These are phyloP conservation scores for Tulasnella sp. DNA, from an alignment of 768 basidiomycete species.

Conservation along the genomic window DNA sequence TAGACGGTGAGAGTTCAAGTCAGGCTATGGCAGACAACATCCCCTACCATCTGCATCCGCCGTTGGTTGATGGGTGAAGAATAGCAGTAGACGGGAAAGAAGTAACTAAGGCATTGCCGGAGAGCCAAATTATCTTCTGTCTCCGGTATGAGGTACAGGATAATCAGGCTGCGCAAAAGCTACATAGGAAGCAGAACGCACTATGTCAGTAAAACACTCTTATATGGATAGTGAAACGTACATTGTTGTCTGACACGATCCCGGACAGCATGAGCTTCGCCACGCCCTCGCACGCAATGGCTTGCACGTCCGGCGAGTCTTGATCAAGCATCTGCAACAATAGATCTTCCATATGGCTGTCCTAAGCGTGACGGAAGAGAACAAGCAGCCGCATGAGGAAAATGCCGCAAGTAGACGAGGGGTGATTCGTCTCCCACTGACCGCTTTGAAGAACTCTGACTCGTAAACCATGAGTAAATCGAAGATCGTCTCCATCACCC, in stretches of 20 bases:
- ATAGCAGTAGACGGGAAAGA: constrained; percentile 78
- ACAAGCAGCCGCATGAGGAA: constrained; percentile 8
- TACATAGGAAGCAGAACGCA: too few species aligned
- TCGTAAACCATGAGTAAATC: constrained; percentile 83
- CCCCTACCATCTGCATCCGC: constrained; percentile 53
- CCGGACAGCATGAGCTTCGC: constrained; percentile 78
- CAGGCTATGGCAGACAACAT: constrained; percentile 22
- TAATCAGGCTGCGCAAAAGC: constrained; percentile 40
- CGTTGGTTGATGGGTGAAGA: constrained; percentile 65
- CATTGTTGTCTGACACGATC: constrained; percentile 60
- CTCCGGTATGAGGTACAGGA: constrained; percentile 66
- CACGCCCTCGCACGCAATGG: constrained; percentile 63
- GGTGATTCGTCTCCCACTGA: constrained; percentile 27
- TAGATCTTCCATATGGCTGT: constrained; percentile 55
- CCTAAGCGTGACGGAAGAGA: constrained; percentile 26
- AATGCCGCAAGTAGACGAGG: constrained; percentile 17
- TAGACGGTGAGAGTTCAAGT: constrained; percentile 20
- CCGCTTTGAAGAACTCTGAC: constrained; percentile 38
- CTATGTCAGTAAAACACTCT: not conserved
- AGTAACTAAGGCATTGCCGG: constrained; percentile 75
- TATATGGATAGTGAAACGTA: constrained; percentile 27
- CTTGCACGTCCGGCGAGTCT: constrained; percentile 50
- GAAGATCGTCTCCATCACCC: constrained; percentile 69
- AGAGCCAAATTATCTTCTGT: constrained; percentile 73
- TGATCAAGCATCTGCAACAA: constrained; percentile 47